Conservation (phyloP, 768 basidiomycete genomes). For the Serendipita sp. region DNA sequence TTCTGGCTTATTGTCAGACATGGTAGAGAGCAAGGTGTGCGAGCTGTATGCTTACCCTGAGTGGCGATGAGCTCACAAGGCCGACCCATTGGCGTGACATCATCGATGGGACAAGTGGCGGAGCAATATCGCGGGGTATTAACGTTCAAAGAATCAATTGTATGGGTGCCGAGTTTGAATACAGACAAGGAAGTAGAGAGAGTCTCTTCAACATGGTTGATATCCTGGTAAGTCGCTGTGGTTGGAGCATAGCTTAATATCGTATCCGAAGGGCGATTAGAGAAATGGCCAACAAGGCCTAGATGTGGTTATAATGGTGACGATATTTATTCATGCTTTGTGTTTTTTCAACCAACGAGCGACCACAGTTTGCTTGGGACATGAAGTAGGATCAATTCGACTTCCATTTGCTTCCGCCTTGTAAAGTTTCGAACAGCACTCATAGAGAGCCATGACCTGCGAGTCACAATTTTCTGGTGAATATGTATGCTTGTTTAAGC, state of each 20-base stretch:
- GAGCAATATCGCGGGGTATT: not conserved
- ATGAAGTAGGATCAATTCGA: conserved; percentile 28
- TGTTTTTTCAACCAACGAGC: conserved; percentile 45
- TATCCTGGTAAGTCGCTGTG: no score
- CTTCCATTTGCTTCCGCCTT: conserved; percentile 25
- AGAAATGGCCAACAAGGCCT: no score
- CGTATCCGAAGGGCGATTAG: not conserved
- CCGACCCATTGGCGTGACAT: not conserved
- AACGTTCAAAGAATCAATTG: no score
- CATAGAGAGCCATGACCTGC: conserved; percentile 37
- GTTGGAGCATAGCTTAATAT: not conserved
- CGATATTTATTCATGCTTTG: conserved; percentile 14
- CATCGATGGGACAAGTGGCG: not conserved
- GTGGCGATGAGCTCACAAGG: not conserved
- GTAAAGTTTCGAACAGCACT: conserved; percentile 48
- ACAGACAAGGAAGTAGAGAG: not conserved
- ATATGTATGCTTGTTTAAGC: conserved; percentile 50
- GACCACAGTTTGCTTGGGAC: conserved; percentile 38
- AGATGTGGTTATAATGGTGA: no score
- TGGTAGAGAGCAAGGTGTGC: not conserved
- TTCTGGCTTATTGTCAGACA: not conserved
- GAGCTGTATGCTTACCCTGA: not conserved
- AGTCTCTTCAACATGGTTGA: not conserved
- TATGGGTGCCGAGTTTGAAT: no score
- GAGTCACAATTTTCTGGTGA: conserved; percentile 43